Evolutionary conservation across 768 basidiomycete species (phyloP), one percentile per base, ranked within the genome.

Genomic region (Leccinellum albellum): DNA sequence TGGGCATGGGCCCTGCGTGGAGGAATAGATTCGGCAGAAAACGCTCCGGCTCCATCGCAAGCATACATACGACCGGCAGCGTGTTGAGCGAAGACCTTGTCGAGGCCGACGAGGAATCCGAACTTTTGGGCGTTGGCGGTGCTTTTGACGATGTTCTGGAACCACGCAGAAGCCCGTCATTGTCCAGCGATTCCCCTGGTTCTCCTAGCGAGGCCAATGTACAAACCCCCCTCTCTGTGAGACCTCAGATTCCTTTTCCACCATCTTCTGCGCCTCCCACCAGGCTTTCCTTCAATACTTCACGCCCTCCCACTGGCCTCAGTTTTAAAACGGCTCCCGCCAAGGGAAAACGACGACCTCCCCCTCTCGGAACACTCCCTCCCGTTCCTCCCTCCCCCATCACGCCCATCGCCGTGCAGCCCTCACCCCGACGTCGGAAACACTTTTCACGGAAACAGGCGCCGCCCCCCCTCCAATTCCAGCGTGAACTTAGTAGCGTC

Each of bases 101-200:
- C 10, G 91, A 91, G 65, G 88, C 88, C 60, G 89, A 91, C 21
- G 90, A 92, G 67, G 89, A 92, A 66, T 73, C 82, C 49, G 86
- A 85, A 56, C 74, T 91, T 1, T 77, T 91, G 42, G 86, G 87
- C 46, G 69, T 87, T 17, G 85, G 87, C 53, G 83, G 86, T 53
- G 81, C 83, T 33, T 90, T 89, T 54, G 78, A 79, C 42, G 72
- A 68, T 31, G 56, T 64, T 17, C 73, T 73, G 32, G 69, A 72
- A 53, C 65, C 66, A 23, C 70, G 70, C 40, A 67, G 74, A 48
- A 73, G 73, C 47, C 72, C 71, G 12, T 72, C 69, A 45, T 57
- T 71, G 63, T 72, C 72, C 17, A 72, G 71, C 42, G 71, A 70
- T 32, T 72, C 67, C 56, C 75, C 61, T 55, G 73, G 67, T 65